Percentiles rank a stretch among this genome's conserved stretches.
phyloP scores from a whole-genome alignment of 805 yeast genomes.

The Saccharomycopsis capsularis region DNA sequence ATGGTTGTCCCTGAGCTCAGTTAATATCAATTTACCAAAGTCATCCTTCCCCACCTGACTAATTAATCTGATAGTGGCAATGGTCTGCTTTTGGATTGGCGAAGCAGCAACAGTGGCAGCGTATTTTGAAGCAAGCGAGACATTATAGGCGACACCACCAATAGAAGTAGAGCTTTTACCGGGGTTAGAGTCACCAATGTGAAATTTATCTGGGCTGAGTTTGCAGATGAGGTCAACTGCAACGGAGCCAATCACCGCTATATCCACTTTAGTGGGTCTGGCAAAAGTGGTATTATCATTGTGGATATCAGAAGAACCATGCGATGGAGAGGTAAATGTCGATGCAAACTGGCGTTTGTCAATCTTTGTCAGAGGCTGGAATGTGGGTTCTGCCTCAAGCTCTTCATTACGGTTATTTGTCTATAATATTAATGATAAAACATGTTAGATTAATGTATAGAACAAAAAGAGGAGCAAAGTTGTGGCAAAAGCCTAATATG shows the following conservation, averaged over 20 bases:
- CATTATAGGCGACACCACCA: constrained; percentile 85
- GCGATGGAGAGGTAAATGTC: no score
- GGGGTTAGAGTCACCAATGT: constrained; percentile 64
- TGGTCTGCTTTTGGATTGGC: constrained; percentile 1
- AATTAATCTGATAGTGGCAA: constrained; percentile 35
- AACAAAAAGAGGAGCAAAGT: background rate
- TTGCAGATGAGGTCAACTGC: constrained; percentile 68
- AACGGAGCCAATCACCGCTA: constrained; percentile 62
- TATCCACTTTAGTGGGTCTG: constrained; percentile 19
- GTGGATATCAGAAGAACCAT: no score
- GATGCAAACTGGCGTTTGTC: background rate
- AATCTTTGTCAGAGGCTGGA: background rate
- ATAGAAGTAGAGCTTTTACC: constrained; percentile 49
- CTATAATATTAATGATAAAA: no score
- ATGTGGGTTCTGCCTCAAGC: background rate
- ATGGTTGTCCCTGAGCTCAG: constrained; percentile 26
- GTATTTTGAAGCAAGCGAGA: constrained; percentile 51
- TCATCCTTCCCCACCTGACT: constrained; percentile 58
- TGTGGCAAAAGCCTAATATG: background rate
- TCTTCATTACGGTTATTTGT: no score
- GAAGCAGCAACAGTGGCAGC: constrained; percentile 29
- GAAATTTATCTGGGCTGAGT: constrained; percentile 29
- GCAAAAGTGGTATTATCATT: background rate
- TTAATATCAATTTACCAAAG: constrained; percentile 39
- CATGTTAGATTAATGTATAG: no score